Base-by-base conservation (phyloP, 1,284 basidiomycete species). In the Tilletia horrida region DNA sequence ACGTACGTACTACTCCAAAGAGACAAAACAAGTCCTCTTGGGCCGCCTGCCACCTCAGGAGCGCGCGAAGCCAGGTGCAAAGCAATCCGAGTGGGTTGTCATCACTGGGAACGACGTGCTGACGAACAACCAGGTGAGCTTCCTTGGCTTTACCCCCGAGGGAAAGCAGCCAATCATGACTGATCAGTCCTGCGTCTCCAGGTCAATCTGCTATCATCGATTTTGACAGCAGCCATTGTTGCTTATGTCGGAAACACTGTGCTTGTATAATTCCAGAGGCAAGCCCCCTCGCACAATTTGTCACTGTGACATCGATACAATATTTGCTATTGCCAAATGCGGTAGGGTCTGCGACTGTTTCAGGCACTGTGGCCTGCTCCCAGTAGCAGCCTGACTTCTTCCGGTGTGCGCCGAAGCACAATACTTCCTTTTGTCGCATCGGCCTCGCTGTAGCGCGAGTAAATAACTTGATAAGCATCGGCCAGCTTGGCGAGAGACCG, bases 71-170 rank as follows among this genome's bases (percentile, higher is more conserved):
- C 81, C 2, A 27, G 47, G 27, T 27, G 11, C 25, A 16, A 23
- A 62, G 3, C 85, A 85, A 11, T 81, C 82, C 1, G 79, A 82
- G 3, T 79, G 79, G 66, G 85, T 86, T 71, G 84, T 87, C 11
- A 86, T 94, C 66, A 89, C 88, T 43, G 91, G 93, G 0, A 72
- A 85, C 65, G 85, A 91, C 72, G 69, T 93, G 8, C 84, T 96
- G 67, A 88, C 87, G 42, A 96, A 96, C 77, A 92, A 91, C 74
- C 55, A 59, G 55, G 55, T 59, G 11, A 7, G 89, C 25, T 11
- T 27, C 50, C n/a, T 3, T 48, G 16, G 45, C 45, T 44, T 44
- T 18, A 90, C 83, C 90, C 88, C 48, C 27, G n/a, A 27, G 11
- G 31, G 7, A 23, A 44, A 23, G 43, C 45, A 42, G 48, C 23